phyloP scores from a whole-genome alignment of 352 stramenopile genomes.

The Phytophthora melonis region DNA sequence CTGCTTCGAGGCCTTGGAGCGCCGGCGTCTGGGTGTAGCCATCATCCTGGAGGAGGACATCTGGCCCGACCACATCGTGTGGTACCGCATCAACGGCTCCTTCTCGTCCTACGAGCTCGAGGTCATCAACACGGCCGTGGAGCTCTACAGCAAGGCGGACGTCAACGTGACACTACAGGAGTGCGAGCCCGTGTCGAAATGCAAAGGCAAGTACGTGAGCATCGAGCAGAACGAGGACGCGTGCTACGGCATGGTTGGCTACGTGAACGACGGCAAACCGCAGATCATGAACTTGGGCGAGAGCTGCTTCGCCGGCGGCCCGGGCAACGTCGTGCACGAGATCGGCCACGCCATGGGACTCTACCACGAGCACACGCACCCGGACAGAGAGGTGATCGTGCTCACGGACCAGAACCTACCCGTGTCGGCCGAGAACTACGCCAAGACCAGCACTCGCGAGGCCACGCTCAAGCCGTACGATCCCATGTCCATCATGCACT shows the following conservation, averaged over 20 bases:
- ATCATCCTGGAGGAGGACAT: conserved; percentile 64
- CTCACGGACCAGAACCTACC: conserved; percentile 70
- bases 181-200: conserved; percentile 65
- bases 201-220: conserved; percentile 74
- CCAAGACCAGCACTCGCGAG: conserved; percentile 53
- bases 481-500: conserved; percentile 83
- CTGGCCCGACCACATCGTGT: conserved; percentile 77
- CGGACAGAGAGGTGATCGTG: conserved; percentile 71
- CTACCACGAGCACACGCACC: conserved; percentile 81
- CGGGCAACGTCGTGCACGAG: conserved; percentile 69
- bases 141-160: conserved; percentile 64
- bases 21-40: conserved; percentile 62
- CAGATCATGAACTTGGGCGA: conserved; percentile 78
- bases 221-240: conserved; percentile 76
- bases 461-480: conserved; percentile 76
- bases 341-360: conserved; percentile 72
- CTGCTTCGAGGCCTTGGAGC: conserved; percentile 38
- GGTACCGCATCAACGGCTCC: conserved; percentile 68
- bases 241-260: conserved; percentile 82
- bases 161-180: conserved; percentile 73
- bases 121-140: conserved; percentile 66
- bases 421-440: conserved; percentile 75
- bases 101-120: conserved; percentile 58
- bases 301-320: conserved; percentile 67
- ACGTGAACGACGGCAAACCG: conserved; percentile 66